Percentiles rank a stretch among this genome's conserved stretches.
phyloP scores from a whole-genome alignment of 169 alveolate species.

The Theileria orientalis region DNA sequence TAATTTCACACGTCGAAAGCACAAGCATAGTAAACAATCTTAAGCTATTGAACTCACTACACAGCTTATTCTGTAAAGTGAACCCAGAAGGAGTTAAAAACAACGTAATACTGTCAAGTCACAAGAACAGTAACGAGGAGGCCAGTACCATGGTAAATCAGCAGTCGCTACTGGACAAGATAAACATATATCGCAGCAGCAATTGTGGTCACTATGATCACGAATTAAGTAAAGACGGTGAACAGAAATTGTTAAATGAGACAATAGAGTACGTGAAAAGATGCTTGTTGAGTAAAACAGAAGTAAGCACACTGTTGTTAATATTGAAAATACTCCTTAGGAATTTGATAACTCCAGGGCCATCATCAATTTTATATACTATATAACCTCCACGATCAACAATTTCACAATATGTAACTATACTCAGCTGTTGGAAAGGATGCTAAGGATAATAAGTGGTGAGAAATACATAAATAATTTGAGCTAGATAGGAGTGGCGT shows the following conservation, averaged over 20 bases:
- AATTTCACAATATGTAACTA: slow-evolving; percentile 34
- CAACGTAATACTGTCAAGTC: not conserved
- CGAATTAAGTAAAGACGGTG: no score
- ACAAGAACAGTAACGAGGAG: not conserved
- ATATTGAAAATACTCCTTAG: slow-evolving; percentile 9
- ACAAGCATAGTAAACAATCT: slow-evolving; percentile 1
- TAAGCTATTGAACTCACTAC: not conserved
- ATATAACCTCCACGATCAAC: slow-evolving; percentile 25
- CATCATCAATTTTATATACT: slow-evolving; percentile 45
- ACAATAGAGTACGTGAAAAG: not conserved
- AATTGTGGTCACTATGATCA: no score
- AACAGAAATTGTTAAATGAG: no score
- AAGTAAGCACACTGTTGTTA: not conserved
- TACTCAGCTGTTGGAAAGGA: slow-evolving; percentile 1
- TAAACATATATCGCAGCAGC: no score
- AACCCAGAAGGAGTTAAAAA: not conserved
- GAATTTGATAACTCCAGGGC: slow-evolving; percentile 27
- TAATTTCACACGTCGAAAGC: not conserved
- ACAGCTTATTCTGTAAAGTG: not conserved
- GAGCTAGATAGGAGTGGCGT: not conserved
- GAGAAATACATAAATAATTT: not conserved
- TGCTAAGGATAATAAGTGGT: not conserved
- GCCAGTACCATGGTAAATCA: not conserved
- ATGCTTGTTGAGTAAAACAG: not conserved
- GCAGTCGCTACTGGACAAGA: not conserved